These are phyloP conservation scores for Tylopilus subfusipes DNA, from an alignment of 768 basidiomycete genomes.

Conservation along the genomic window DNA sequence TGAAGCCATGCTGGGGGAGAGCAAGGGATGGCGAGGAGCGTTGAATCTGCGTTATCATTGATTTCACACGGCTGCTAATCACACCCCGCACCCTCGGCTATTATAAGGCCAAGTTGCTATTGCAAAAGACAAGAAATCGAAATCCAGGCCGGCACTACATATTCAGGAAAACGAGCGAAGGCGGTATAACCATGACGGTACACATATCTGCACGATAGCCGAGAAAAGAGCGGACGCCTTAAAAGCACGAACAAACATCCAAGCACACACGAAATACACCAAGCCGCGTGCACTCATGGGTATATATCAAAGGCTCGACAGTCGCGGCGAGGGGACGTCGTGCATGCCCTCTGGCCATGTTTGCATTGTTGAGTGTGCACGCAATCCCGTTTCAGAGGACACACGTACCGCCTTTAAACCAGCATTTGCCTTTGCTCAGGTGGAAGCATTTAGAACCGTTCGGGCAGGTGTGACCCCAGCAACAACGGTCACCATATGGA, in stretches of 20 bases:
- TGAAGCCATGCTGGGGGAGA: slow-evolving; percentile 45
- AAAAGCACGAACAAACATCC: slow-evolving; percentile 19
- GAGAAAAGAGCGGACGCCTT: slow-evolving; percentile 25
- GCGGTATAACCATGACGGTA: slow-evolving; percentile 26
- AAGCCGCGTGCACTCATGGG: slow-evolving; percentile 9
- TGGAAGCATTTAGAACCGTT: slow-evolving; percentile 69
- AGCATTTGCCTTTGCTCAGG: slow-evolving; percentile 76
- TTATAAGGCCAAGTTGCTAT: slow-evolving; percentile 26
- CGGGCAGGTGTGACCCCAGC: slow-evolving; percentile 83
- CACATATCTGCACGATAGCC: slow-evolving; percentile 18
- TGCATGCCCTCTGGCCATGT: slow-evolving; percentile 41
- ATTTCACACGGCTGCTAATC: slow-evolving; percentile 61
- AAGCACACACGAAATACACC: slow-evolving; percentile 4
- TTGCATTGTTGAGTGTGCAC: slow-evolving; percentile 1
- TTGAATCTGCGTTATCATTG: slow-evolving; percentile 34
- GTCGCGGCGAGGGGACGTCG: slow-evolving; percentile 15
- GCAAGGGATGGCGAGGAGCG: slow-evolving; percentile 12
- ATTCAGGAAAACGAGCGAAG: slow-evolving; percentile 28
- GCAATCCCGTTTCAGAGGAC: not conserved
- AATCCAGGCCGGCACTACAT: slow-evolving; percentile 20
- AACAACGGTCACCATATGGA: slow-evolving; percentile 72
- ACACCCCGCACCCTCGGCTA: slow-evolving; percentile 1
- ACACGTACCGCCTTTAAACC: slow-evolving; percentile 72
- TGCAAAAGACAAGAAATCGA: slow-evolving; percentile 27
- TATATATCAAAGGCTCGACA: slow-evolving; percentile 20